Conservation (phyloP, 2,329 filamentous ascomycete genomes). For the Teratosphaeria zuluensis region DNA sequence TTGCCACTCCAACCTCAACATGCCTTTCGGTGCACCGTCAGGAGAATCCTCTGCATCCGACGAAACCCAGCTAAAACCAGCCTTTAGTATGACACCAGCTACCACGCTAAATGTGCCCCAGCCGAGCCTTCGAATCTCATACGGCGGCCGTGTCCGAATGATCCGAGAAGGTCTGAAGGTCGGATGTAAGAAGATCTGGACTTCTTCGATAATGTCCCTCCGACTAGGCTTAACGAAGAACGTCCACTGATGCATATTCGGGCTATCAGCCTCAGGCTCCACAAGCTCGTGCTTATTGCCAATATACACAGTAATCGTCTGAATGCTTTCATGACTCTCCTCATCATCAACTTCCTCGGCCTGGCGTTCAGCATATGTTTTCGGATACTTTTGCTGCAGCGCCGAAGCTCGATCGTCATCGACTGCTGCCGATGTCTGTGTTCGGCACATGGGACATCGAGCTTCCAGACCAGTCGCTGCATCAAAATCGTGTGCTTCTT, state of each 20-base stretch:
- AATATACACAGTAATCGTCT: slow-evolving; percentile 35
- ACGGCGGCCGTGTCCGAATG: slow-evolving; percentile 28
- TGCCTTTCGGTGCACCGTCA: slow-evolving; percentile 24
- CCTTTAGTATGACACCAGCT: slow-evolving; percentile 32
- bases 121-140: slow-evolving; percentile 30
- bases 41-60: slow-evolving; percentile 26
- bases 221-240: slow-evolving; percentile 38
- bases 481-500: slow-evolving; percentile 22
- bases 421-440: slow-evolving; percentile 27
- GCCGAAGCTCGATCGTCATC: slow-evolving; percentile 18
- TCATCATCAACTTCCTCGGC: slow-evolving; percentile 25
- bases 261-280: slow-evolving; percentile 6
- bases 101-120: slow-evolving; percentile 36
- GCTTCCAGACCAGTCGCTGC: slow-evolving; percentile 26
- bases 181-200: slow-evolving; percentile 34
- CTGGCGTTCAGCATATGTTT: slow-evolving; percentile 26
- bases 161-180: slow-evolving; percentile 32
- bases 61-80: slow-evolving; percentile 35
- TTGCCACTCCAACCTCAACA: slow-evolving; percentile 33
- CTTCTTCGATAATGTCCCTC: slow-evolving; percentile 35
- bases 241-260: slow-evolving; percentile 36
- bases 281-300: slow-evolving; percentile 33
- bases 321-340: slow-evolving; percentile 19
- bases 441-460: slow-evolving; percentile 39
- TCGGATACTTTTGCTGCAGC: slow-evolving; percentile 28